Base-by-base conservation (phyloP, 139 green algal species). In the Chara braunii region DNA sequence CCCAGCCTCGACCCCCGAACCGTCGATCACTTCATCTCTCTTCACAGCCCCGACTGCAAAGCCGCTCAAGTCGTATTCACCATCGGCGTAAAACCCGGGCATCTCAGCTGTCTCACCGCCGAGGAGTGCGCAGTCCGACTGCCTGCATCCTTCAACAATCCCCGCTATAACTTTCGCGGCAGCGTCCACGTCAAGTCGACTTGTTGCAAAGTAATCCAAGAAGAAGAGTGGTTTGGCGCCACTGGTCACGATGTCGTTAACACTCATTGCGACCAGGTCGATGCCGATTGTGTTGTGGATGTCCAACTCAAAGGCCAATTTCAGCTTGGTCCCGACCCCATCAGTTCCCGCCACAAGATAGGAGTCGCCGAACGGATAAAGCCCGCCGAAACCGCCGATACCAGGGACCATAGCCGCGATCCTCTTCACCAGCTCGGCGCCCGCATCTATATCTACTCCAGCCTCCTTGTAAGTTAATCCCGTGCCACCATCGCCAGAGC, bases 71-170 rank as follows among this genome's bases (percentile, higher is more conserved):
- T 98, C 92, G 73, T 98, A 98, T 74, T 98, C 92, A 32, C 90
- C 93, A n/a, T 80, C 75, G n/a, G 78, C 50, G 78, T 98, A 98
- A 60, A 98, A 96, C 28, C 91, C 92, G 3, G 91, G 92, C 92
- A 98, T 98, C 82, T 98, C 92, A 3, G 92, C 92, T 0, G 92
- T 98, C 85, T 98, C 92, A 29, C 92, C 92, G 22, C 91, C 92
- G 33, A 98, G 71, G 54, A 98, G 77, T 3, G 75, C 61, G 74
- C 92, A 97, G 56, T 85, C 87, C 0, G 78, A 86, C 78, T 95
- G 78, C 23, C 70, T 73, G 85, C 92, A 98, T 31, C 91, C 92
- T 23, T 95, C 89, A 43, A 97, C 88, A 58, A 98, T 98, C 57
- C 92, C 92, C 77, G 93, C 92, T 33, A 97, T 84, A 8, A 96